Conservation (phyloP, 2,329 filamentous ascomycete genomes). For the Fusarium robinianum region DNA sequence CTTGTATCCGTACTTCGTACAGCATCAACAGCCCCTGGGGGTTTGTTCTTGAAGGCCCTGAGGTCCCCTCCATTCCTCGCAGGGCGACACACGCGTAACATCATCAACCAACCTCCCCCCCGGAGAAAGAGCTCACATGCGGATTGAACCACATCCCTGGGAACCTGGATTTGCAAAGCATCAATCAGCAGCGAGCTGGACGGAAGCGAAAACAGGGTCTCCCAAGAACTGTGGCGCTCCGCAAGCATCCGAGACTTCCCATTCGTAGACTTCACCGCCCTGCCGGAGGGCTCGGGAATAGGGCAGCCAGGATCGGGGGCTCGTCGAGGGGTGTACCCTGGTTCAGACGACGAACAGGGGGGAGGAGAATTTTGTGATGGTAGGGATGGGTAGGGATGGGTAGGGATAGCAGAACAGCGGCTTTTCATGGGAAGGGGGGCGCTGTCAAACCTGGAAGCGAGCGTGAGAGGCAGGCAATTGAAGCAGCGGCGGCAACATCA, state of each 20-base stretch:
- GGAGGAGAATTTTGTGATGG: no score
- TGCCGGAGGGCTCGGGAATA: constrained; percentile 35
- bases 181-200: constrained; percentile 2
- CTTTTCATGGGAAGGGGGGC: not conserved
- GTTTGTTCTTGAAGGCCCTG: not conserved
- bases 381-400: no score
- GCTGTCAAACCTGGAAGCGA: constrained; percentile 4
- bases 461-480: constrained; percentile 1
- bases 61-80: no score
- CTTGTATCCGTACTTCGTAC: no score
- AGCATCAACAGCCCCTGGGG: no score
- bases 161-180: constrained; percentile 2
- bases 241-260: constrained; percentile 30
- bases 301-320: constrained; percentile 4
- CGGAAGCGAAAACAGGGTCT: constrained; percentile 3
- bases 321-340: no score
- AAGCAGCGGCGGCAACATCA: constrained; percentile 10
- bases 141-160: constrained; percentile 13
- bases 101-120: no score
- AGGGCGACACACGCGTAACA: no score
- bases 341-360: no score
- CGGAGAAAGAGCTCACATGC: not conserved
- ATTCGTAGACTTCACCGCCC: constrained; percentile 32
- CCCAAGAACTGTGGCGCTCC: constrained; percentile 22
- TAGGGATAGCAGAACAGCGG: no score